Conservation (phyloP, 768 basidiomycete species). For the Rhodotorula toruloides region DNA sequence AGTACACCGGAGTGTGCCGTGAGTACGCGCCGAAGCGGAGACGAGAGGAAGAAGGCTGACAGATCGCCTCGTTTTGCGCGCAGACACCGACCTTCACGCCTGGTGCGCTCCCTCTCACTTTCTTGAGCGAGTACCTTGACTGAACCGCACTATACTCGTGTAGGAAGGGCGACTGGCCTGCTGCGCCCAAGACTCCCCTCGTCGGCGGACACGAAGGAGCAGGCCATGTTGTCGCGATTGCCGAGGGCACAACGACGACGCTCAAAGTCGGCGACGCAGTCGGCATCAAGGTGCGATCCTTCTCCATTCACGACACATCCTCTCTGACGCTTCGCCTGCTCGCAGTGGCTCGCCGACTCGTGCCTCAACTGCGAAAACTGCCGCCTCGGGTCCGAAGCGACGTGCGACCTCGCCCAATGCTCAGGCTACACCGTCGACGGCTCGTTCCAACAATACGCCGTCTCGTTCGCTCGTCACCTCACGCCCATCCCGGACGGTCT, state of each 20-base stretch:
- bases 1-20: slow-evolving; percentile 22
- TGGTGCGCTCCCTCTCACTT: background rate
- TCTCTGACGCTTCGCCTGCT: slow-evolving; percentile 8
- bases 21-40: no score
- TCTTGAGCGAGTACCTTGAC: background rate
- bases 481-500: slow-evolving; percentile 70
- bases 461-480: slow-evolving; percentile 65
- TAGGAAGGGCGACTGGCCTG: slow-evolving; percentile 64
- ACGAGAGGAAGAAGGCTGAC: no score
- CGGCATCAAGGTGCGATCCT: slow-evolving; percentile 31
- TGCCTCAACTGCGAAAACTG: slow-evolving; percentile 42
- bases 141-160: slow-evolving; percentile 47
- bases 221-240: slow-evolving; percentile 74
- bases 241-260: slow-evolving; percentile 52
- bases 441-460: slow-evolving; percentile 43
- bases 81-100: slow-evolving; percentile 39
- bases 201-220: slow-evolving; percentile 47
- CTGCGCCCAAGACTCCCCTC: slow-evolving; percentile 57
- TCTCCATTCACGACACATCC: background rate
- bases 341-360: slow-evolving; percentile 46
- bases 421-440: slow-evolving; percentile 70
- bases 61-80: no score
- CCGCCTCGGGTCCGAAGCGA: slow-evolving; percentile 35
- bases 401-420: slow-evolving; percentile 15
- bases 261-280: slow-evolving; percentile 48